Evolutionary conservation across 1,284 basidiomycete genomes (phyloP), one percentile per base, ranked within the genome.

Genomic region (Gymnopus androsaceus): DNA sequence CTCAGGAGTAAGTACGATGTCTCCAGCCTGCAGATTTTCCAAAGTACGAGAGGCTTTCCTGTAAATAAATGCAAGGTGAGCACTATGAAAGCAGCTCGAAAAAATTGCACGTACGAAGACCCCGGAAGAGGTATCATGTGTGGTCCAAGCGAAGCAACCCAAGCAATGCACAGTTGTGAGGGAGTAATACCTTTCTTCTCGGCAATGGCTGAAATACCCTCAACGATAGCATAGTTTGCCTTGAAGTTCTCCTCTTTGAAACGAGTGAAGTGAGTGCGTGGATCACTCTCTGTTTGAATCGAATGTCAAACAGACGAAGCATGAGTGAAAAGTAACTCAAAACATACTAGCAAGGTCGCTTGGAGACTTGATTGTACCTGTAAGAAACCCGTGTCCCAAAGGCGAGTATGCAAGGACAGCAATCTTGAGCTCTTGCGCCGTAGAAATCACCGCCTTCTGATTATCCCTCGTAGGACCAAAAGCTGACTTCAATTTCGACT

Each of bases 101-200:
- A 23, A 40, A 28, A 19, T 37, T 41, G 8, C 37, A 8, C n/a
- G n/a, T n/a, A n/a, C n/a, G n/a, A n/a, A n/a, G n/a, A n/a, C n/a
- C n/a, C n/a, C n/a, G n/a, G n/a, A n/a, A n/a, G n/a, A n/a, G n/a
- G n/a, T n/a, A n/a, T n/a, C n/a, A n/a, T n/a, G n/a, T n/a, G n/a
- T n/a, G 68, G 66, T 15, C 76, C 79, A 44, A 78, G 73, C 2
- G 72, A 66, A 23, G 72, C 65, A 8, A 87, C 75, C 84, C 85
- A 90, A 0, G 86, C 84, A 34, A 90, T 72, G 36, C 77, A 75
- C 11, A 90, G 71, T 66, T 88, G 85, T 0, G 80, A 78, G 0
- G 80, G 69, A 0, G 81, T 81, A 30, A 82, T 65, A 0, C 73
- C 73, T 67, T 80, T 82, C 65, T 72, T 75, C 42, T 68, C 64